These are phyloP conservation scores for Curvularia eragrostidis DNA, from an alignment of 2,329 filamentous ascomycete species.

Conservation along the genomic window DNA sequence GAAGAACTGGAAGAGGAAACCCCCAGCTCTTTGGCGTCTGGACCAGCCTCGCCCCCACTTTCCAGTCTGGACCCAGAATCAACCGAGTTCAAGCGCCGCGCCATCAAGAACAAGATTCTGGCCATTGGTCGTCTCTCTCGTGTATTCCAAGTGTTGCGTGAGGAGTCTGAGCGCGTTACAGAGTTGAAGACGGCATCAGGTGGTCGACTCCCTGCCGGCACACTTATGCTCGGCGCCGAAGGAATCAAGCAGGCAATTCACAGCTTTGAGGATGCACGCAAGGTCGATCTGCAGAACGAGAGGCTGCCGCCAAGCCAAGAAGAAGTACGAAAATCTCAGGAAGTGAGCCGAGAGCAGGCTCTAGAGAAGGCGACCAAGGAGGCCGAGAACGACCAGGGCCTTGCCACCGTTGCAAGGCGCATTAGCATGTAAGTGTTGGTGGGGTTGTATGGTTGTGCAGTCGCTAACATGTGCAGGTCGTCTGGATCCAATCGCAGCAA, in stretches of 20 bases:
- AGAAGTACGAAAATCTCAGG: conserved; percentile 83
- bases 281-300: conserved; percentile 97
- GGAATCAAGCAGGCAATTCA: conserved; percentile 98
- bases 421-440: conserved; percentile 89
- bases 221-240: conserved; percentile 96
- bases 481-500: conserved; percentile 49
- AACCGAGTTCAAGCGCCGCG: conserved; percentile 90
- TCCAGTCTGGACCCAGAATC: conserved; percentile 75
- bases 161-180: conserved; percentile 95
- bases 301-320: conserved; percentile 89
- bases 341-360: conserved; percentile 80
- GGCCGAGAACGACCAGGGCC: conserved; percentile 87
- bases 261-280: conserved; percentile 94
- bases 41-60: conserved; percentile 76
- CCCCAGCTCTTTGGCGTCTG: conserved; percentile 73
- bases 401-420: conserved; percentile 85
- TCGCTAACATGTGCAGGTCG: conserved; percentile 46
- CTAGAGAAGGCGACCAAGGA: conserved; percentile 85
- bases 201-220: conserved; percentile 89
- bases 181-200: conserved; percentile 97
- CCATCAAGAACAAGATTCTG: conserved; percentile 99
- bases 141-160: conserved; percentile 96
- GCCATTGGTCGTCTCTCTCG: conserved; percentile 95
- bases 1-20: conserved; percentile 92
- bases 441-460: not conserved